These are phyloP conservation scores for Azolla pinnata DNA, from an alignment of 75 land plant genomes.

Conservation along the genomic window DNA sequence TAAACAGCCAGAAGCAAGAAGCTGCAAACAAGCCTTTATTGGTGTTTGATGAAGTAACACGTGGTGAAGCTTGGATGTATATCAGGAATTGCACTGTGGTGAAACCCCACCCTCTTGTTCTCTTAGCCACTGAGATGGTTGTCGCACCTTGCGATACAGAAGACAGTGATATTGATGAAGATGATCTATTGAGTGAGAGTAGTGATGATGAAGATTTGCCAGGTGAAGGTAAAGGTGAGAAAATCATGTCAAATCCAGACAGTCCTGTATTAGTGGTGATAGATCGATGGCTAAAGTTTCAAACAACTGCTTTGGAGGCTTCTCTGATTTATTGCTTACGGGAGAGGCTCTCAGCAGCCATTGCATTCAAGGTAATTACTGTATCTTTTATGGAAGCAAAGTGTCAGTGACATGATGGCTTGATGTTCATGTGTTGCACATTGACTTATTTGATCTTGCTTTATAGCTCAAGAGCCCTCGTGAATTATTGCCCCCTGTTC, in stretches of 20 bases:
- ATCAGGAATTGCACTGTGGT: slow-evolving; percentile 61
- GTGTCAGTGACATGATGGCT: slow-evolving; percentile 3
- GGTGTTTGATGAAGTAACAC: slow-evolving; percentile 82
- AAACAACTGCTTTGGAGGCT: slow-evolving; percentile 66
- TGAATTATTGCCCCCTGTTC: slow-evolving; percentile 44
- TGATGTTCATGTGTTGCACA: background rate
- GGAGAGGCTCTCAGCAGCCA: slow-evolving; percentile 65
- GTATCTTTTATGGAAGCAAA: background rate
- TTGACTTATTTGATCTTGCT: no score
- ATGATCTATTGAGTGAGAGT: slow-evolving; percentile 12
- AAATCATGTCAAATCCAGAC: slow-evolving; percentile 53
- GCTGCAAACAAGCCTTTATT: slow-evolving; percentile 30
- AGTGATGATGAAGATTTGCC: slow-evolving; percentile 39
- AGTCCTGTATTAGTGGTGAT: slow-evolving; percentile 45
- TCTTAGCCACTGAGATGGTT: slow-evolving; percentile 72
- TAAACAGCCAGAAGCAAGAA: slow-evolving; percentile 9
- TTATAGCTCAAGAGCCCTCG: slow-evolving; percentile 52
- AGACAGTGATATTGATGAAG: slow-evolving; percentile 31
- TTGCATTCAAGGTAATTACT: slow-evolving; percentile 56
- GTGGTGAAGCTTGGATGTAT: slow-evolving; percentile 67
- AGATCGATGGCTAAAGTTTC: slow-evolving; percentile 75
- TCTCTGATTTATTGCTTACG: slow-evolving; percentile 85
- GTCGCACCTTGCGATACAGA: slow-evolving; percentile 51
- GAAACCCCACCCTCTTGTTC: slow-evolving; percentile 69
- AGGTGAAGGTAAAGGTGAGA: slow-evolving; percentile 16